phyloP scores from a whole-genome alignment of 352 stramenopile genomes.

The Phytophthora ramorum region DNA sequence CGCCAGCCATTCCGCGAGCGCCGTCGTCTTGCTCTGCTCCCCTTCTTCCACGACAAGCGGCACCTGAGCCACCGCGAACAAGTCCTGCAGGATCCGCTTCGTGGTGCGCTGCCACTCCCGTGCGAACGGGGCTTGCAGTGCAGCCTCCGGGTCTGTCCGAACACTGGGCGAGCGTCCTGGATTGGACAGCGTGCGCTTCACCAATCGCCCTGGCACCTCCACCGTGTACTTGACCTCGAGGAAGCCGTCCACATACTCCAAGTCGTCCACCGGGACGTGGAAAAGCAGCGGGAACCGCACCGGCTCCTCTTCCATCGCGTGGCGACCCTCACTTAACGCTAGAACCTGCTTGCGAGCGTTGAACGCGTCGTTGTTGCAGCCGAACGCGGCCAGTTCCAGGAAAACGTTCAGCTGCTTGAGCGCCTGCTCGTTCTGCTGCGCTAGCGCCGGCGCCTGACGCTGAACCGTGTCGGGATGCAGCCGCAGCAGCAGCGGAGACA shows the following conservation, averaged over 20 bases:
- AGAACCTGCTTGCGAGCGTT: conserved; percentile 61
- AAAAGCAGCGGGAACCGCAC: conserved; percentile 68
- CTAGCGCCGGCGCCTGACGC: conserved; percentile 47
- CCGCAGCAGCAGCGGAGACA: conserved; percentile 72
- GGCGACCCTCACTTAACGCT: conserved; percentile 29
- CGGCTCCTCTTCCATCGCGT: conserved; percentile 24
- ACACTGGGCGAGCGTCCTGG: conserved; percentile 23
- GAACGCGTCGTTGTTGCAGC: conserved; percentile 78
- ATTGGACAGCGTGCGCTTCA: conserved; percentile 64
- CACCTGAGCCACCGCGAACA: conserved; percentile 69
- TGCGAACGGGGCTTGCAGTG: conserved; percentile 57
- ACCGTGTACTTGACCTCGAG: conserved; percentile 50
- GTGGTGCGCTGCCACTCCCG: conserved; percentile 75
- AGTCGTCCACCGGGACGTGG: conserved; percentile 43
- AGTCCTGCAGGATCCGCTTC: conserved; percentile 61
- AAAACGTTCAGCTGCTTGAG: conserved; percentile 87
- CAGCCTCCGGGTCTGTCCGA: conserved; percentile 37
- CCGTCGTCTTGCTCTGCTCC: conserved; percentile 29
- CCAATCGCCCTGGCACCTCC: conserved; percentile 54
- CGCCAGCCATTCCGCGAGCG: conserved; percentile 60
- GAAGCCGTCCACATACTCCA: conserved; percentile 29
- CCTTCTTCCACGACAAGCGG: conserved; percentile 33
- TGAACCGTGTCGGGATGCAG: conserved; percentile 77
- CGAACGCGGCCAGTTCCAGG: conserved; percentile 62
- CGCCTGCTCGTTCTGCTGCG: conserved; percentile 68